Conservation (phyloP, 2,329 filamentous ascomycete genomes). For the Fusarium sp. region DNA sequence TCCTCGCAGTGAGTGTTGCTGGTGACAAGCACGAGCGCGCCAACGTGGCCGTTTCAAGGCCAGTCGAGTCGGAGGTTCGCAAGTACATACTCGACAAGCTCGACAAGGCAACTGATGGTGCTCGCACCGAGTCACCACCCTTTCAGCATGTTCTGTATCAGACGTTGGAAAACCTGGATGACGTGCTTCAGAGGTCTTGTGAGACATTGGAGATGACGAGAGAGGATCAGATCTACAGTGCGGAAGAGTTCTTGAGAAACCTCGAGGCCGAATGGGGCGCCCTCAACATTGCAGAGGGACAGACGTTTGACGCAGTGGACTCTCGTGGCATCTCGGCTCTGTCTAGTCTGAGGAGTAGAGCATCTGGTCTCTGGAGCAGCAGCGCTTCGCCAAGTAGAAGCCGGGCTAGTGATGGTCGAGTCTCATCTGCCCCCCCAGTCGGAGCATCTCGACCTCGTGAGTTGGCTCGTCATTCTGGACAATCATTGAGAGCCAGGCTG, state of each 20-base stretch:
- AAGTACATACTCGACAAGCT: not conserved
- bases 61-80: not conserved
- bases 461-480: too few species aligned
- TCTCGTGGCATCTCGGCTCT: not conserved
- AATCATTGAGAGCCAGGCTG: too few species aligned
- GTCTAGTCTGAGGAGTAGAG: not conserved
- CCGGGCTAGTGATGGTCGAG: not conserved
- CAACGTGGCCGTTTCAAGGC: not conserved
- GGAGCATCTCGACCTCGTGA: too few species aligned
- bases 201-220: not conserved
- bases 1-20: constrained; percentile 5
- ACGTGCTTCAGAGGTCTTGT: not conserved
- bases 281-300: not conserved
- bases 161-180: not conserved
- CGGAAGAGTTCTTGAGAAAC: not conserved
- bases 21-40: not conserved
- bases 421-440: not conserved
- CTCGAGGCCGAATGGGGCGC: not conserved
- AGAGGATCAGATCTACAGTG: not conserved
- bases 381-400: not conserved
- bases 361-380: not conserved
- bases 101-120: not conserved
- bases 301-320: not conserved
- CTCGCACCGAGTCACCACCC: too few species aligned
- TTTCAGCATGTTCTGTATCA: too few species aligned